These are phyloP conservation scores for Yamadazyma sp. DNA, from an alignment of 1,139 yeast genomes.

Conservation along the genomic window DNA sequence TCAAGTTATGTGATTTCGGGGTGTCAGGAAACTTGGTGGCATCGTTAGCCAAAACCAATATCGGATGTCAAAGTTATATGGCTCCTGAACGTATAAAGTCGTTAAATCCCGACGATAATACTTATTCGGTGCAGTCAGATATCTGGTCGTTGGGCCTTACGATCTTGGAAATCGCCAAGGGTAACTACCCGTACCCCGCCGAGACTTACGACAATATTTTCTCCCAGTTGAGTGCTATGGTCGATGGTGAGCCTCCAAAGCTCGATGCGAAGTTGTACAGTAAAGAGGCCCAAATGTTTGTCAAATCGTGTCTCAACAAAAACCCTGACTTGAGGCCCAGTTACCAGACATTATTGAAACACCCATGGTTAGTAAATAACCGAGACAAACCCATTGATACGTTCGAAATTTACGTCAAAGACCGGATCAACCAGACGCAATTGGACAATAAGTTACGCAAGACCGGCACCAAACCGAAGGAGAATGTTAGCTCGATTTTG, in stretches of 20 bases:
- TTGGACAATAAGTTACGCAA: slow-evolving; percentile 13
- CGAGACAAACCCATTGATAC: slow-evolving; percentile 25
- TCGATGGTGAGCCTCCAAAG: slow-evolving; percentile 92
- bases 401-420: slow-evolving; percentile 40
- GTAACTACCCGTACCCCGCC: slow-evolving; percentile 92
- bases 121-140: slow-evolving; percentile 93
- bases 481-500: slow-evolving; percentile 37
- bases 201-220: slow-evolving; percentile 89
- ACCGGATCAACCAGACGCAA: slow-evolving; percentile 27
- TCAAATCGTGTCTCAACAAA: slow-evolving; percentile 75
- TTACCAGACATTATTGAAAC: slow-evolving; percentile 68
- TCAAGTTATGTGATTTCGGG: slow-evolving; percentile 94
- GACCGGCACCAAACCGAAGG: slow-evolving; percentile 19
- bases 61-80: slow-evolving; percentile 98
- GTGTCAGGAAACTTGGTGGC: slow-evolving; percentile 95
- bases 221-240: slow-evolving; percentile 91
- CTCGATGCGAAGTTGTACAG: slow-evolving; percentile 57
- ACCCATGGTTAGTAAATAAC: slow-evolving; percentile 75
- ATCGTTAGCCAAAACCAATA: slow-evolving; percentile 90
- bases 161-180: slow-evolving; percentile 84
- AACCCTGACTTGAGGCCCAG: slow-evolving; percentile 82
- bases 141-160: slow-evolving; percentile 95
- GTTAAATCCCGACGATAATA: slow-evolving; percentile 58
- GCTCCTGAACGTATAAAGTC: slow-evolving; percentile 93
- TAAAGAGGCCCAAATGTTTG: slow-evolving; percentile 79